phyloP scores from a whole-genome alignment of 2,329 filamentous ascomycete species.

The Talaromyces sp. region DNA sequence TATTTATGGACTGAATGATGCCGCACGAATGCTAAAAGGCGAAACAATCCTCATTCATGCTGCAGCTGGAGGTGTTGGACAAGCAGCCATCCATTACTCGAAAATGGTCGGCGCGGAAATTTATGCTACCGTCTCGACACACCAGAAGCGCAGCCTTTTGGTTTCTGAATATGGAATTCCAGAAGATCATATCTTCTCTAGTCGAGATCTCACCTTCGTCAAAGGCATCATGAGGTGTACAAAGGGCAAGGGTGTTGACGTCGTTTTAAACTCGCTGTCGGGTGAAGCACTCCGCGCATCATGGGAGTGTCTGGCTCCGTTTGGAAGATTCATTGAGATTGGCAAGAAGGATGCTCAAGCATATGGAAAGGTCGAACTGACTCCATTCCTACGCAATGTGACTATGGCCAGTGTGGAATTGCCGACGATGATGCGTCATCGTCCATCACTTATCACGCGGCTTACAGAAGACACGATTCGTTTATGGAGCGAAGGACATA shows the following conservation, averaged over 20 bases:
- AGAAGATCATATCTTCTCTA: constrained; percentile 18
- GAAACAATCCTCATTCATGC: constrained; percentile 20
- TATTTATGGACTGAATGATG: constrained; percentile 14
- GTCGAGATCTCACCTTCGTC: constrained; percentile 16
- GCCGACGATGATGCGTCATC: constrained; percentile 12
- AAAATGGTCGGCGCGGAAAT: constrained; percentile 18
- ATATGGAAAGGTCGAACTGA: constrained; percentile 10
- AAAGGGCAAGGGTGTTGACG: constrained; percentile 15
- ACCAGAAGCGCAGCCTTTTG: constrained; percentile 17
- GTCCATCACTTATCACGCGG: constrained; percentile 9
- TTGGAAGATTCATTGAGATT: constrained; percentile 17
- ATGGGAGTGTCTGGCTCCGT: constrained; percentile 15
- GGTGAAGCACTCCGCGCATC: constrained; percentile 14
- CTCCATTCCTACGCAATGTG: constrained; percentile 13
- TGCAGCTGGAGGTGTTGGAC: constrained; percentile 19
- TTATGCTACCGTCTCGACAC: constrained; percentile 17
- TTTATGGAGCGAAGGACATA: constrained; percentile 14
- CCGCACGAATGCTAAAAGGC: constrained; percentile 13
- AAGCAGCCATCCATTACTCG: constrained; percentile 19
- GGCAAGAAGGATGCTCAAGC: constrained; percentile 14
- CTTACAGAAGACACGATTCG: constrained; percentile 12
- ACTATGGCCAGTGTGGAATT: constrained; percentile 15
- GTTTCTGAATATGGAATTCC: constrained; percentile 16
- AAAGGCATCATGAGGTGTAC: constrained; percentile 17
- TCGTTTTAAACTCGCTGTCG: constrained; percentile 14